Percentiles rank a stretch among this genome's conserved stretches.
Conservation (phyloP, 2,329 filamentous ascomycete genomes). For the Sporothrix variecibatus region DNA sequence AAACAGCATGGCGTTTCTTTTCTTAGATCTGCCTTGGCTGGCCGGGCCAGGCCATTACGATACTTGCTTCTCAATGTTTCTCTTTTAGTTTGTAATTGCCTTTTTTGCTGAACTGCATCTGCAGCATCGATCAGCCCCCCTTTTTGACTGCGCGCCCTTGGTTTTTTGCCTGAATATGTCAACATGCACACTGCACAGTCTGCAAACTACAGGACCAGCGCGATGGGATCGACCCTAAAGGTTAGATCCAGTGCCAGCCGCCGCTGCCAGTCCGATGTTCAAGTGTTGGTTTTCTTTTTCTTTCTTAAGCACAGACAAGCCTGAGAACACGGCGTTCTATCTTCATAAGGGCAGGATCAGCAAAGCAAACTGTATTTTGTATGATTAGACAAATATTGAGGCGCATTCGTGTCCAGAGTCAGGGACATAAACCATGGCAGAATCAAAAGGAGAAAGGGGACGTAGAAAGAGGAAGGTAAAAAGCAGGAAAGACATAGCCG, state of each 20-base stretch:
- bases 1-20: slow-evolving; percentile 7
- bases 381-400: background rate
- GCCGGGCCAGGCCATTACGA: background rate
- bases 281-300: background rate
- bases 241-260: background rate
- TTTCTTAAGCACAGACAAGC: background rate
- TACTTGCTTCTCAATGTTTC: background rate
- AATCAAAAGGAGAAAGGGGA: background rate
- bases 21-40: background rate
- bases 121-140: background rate
- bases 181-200: background rate
- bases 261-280: background rate
- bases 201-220: background rate
- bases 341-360: background rate
- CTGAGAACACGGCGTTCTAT: background rate
- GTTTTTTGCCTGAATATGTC: background rate
- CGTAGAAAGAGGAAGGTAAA: background rate
- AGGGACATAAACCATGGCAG: background rate
- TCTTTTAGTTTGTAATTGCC: background rate
- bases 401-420: background rate
- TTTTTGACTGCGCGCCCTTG: background rate
- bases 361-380: too few species aligned
- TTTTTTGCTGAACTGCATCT: background rate
- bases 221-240: background rate
- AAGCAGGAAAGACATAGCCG: too few species aligned